Conservation (phyloP, 2,329 filamentous ascomycete species). For the Hymenoscyphus salicellus region DNA sequence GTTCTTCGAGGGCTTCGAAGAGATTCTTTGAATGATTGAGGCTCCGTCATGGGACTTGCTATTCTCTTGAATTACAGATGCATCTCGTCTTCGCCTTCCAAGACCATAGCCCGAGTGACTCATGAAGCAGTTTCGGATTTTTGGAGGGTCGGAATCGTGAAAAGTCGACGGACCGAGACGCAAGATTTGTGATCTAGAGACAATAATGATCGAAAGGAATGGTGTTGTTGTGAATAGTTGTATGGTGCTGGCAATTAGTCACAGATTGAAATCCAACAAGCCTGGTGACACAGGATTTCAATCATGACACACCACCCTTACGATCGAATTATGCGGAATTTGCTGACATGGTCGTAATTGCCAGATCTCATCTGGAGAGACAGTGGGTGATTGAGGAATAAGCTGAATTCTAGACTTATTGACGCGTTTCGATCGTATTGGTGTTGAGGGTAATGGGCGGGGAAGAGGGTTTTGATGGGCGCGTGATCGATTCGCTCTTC, state of each 20-base stretch:
- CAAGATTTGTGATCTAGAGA: neutral
- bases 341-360: neutral
- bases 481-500: neutral
- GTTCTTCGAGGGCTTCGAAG: neutral
- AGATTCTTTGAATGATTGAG: neutral
- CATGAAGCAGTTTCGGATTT: neutral
- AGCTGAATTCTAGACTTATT: neutral
- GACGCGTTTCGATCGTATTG: neutral
- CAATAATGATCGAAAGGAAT: neutral
- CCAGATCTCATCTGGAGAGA: neutral
- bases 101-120: neutral
- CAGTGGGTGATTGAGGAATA: neutral
- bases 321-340: neutral
- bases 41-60: neutral
- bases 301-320: neutral
- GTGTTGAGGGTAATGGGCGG: neutral
- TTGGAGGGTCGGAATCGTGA: neutral
- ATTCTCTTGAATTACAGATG: neutral
- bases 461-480: neutral
- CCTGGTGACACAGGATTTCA: neutral
- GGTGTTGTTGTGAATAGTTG: neutral
- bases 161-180: neutral
- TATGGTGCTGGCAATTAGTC: slow-evolving; percentile 1
- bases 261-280: neutral
- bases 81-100: neutral